Conservation (phyloP, 192 early-diverging fungal genomes). For the Piromyces finnis region DNA sequence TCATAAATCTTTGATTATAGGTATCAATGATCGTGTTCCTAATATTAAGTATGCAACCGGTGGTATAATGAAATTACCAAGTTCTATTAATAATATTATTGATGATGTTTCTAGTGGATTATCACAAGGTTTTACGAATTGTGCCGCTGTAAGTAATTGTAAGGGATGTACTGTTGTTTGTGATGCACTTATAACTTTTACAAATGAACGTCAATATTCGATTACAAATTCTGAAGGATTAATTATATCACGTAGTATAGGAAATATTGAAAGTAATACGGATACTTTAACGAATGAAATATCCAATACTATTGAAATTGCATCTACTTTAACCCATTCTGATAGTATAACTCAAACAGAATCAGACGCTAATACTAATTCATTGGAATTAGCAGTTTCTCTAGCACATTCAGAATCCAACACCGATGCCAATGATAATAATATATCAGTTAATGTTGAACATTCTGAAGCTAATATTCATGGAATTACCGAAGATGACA, state of each 20-base stretch:
- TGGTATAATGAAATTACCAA: background rate
- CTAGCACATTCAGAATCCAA: too few species aligned
- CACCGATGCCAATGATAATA: too few species aligned
- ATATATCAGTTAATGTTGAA: too few species aligned
- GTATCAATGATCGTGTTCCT: background rate
- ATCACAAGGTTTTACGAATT: background rate
- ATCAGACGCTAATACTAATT: background rate
- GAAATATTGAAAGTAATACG: background rate
- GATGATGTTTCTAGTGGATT: background rate
- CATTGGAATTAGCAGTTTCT: too few species aligned
- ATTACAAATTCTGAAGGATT: background rate
- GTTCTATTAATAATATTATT: background rate
- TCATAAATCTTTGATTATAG: background rate
- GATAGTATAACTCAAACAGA: background rate
- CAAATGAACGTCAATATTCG: background rate
- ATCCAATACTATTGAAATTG: background rate
- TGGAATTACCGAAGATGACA: too few species aligned
- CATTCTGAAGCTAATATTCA: too few species aligned
- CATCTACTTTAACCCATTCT: background rate
- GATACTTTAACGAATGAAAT: background rate
- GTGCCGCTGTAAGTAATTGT: background rate
- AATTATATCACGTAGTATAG: background rate
- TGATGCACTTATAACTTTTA: background rate
- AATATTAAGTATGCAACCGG: background rate
- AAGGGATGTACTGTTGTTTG: background rate